Base-by-base conservation (phyloP, 768 basidiomycete species). In the Coprinellus micaceus region DNA sequence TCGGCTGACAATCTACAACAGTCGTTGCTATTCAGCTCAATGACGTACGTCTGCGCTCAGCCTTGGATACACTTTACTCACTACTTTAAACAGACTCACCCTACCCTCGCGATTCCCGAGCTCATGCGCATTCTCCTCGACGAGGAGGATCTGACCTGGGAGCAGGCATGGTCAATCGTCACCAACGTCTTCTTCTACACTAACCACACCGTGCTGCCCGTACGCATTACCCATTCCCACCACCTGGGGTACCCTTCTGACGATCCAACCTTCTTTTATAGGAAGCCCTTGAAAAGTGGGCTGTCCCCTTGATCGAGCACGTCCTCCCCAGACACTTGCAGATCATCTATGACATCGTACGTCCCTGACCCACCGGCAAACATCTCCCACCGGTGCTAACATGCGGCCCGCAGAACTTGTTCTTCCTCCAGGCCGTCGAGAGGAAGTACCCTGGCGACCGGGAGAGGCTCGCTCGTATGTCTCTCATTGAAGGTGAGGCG, bases 11-110 rank as follows among this genome's bases (percentile, higher is more conserved):
- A 46, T n/a, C 44, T 59, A 60, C 57, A 44, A 2, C 57, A 92
- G 90, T 82, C 70, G 88, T 90, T 62, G 90, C 92, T 9, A 94
- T 97, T 57, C 96, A 99, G 69, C 82, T 96, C n/a, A 97, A 96
- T 65, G 94, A 94, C 61, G 90, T 91, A 63, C 49, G 82, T 62
- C 12, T n/a, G 22, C 36, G 46, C 19, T 2, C 17, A 25, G 40
- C 36, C 22, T 19, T n/a, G 7, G 13, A 36, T 5, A 11, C 43
- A 43, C 9, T 7, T 26, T 43, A 45, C 21, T 62, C 47, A 52
- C 47, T 52, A 22, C n/a, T 26, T 12, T 26, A n/a, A 30, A 6
- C n/a, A 94, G 86, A 97, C 95, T 2, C 96, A 98, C 70, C 95
- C 95, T 0, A 95, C 94, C 3, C 81, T 98, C 57, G 93, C 95